A percentile compares a stretch with the other conserved stretches of the same genome.
These are phyloP conservation scores for Penicillium egyptiacum DNA, from an alignment of 495 filamentous ascomycete genomes.

Conservation along the genomic window DNA sequence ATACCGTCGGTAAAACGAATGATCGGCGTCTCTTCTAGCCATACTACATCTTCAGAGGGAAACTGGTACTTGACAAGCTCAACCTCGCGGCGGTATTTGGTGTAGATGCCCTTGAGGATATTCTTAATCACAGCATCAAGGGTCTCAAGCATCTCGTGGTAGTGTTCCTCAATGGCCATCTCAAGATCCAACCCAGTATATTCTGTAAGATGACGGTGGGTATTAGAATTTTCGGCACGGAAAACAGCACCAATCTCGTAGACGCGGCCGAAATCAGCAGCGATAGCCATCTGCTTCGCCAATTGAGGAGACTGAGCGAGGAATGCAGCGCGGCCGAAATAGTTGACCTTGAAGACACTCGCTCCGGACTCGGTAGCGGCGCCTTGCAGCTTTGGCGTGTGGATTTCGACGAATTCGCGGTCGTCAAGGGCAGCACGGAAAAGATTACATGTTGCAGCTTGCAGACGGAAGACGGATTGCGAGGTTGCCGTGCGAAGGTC, in stretches of 20 bases:
- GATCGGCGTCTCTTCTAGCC: conserved; percentile 78
- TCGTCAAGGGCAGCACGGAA: conserved; percentile 74
- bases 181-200: conserved; percentile 95
- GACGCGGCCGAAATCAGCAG: conserved; percentile 82
- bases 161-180: conserved; percentile 91
- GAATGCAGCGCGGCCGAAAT: conserved; percentile 80
- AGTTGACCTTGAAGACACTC: conserved; percentile 85
- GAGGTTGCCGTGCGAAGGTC: conserved; percentile 84
- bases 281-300: conserved; percentile 92
- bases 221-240: conserved; percentile 92
- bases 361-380: conserved; percentile 87
- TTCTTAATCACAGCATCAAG: conserved; percentile 77
- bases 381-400: conserved; percentile 84
- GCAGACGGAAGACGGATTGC: conserved; percentile 81
- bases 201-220: conserved; percentile 91
- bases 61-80: conserved; percentile 64
- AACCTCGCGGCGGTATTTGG: conserved; percentile 66
- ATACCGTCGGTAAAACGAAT: conserved; percentile 81
- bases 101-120: conserved; percentile 73
- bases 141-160: conserved; percentile 75
- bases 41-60: conserved; percentile 68
- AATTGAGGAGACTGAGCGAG: conserved; percentile 90
- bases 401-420: conserved; percentile 80
- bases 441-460: conserved; percentile 69
- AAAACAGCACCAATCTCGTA: conserved; percentile 90